Conservation (phyloP, 805 yeast species). For the Hanseniaspora hatyaiensis region DNA sequence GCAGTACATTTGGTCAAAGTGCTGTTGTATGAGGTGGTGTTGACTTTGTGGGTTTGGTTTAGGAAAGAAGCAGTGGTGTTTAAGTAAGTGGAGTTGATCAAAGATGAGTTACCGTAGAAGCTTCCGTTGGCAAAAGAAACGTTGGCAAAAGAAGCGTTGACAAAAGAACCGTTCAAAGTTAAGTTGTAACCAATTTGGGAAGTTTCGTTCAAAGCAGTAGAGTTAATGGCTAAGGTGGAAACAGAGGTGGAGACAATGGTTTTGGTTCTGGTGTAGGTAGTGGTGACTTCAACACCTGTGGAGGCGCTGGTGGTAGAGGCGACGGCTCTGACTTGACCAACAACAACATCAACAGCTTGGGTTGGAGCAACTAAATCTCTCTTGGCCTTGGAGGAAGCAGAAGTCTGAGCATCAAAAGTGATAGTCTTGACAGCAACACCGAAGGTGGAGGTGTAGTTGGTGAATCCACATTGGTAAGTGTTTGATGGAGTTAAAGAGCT, state of each 20-base stretch:
- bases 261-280: constrained; percentile 24
- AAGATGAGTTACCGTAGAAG: constrained; percentile 26
- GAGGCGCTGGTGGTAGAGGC: constrained; percentile 19
- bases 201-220: constrained; percentile 21
- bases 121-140: constrained; percentile 20
- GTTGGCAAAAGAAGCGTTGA: constrained; percentile 38
- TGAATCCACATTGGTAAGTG: constrained; percentile 31
- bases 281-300: constrained; percentile 25
- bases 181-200: constrained; percentile 20
- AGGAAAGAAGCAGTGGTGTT: constrained; percentile 25
- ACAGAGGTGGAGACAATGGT: constrained; percentile 24
- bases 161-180: constrained; percentile 34
- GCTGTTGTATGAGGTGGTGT: constrained; percentile 21
- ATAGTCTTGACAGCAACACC: constrained; percentile 25
- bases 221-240: constrained; percentile 24
- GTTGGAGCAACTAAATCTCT: constrained; percentile 25
- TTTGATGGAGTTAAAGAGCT: constrained; percentile 22
- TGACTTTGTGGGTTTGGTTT: constrained; percentile 21
- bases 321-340: constrained; percentile 21
- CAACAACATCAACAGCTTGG: constrained; percentile 20
- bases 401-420: constrained; percentile 17
- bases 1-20: constrained; percentile 23
- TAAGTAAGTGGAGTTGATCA: constrained; percentile 17
- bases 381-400: constrained; percentile 19
- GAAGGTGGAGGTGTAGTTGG: constrained; percentile 39